Conservation (phyloP, 164 flowering plant genomes). For the Vitis riparia region DNA sequence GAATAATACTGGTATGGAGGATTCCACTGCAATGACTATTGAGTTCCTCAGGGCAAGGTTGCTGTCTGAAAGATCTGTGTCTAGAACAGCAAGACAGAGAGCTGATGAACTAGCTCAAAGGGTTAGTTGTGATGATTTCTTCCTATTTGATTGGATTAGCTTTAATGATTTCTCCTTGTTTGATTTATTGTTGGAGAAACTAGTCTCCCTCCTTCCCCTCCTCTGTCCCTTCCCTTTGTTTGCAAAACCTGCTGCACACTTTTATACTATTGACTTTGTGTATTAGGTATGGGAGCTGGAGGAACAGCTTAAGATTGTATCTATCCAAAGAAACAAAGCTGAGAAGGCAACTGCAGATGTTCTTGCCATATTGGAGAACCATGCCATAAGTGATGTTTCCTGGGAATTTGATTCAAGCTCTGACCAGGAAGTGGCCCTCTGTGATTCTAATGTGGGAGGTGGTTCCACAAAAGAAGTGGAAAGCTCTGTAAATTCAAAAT, state of each 20-base stretch:
- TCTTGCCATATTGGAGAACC: conserved; percentile 65
- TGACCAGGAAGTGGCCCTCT: conserved; percentile 43
- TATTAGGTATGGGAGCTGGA: conserved; percentile 74
- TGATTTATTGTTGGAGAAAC: neutral
- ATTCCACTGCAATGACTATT: conserved; percentile 64
- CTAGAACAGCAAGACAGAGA: conserved; percentile 73
- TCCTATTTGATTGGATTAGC: conserved; percentile 38
- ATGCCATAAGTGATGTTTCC: conserved; percentile 58
- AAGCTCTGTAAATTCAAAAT: conserved; percentile 27
- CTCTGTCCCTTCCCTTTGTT: neutral
- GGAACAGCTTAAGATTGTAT: conserved; percentile 69
- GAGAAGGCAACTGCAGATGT: conserved; percentile 80
- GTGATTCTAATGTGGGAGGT: conserved; percentile 33
- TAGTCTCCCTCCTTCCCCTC: neutral
- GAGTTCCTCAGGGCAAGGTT: conserved; percentile 87
- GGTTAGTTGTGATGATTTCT: conserved; percentile 39
- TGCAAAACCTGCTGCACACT: neutral
- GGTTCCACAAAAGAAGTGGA: conserved; percentile 29
- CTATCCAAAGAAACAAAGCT: conserved; percentile 74
- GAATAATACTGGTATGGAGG: conserved; percentile 45
- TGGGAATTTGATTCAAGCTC: conserved; percentile 60
- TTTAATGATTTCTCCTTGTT: conserved; percentile 5
- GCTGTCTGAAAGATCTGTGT: conserved; percentile 83
- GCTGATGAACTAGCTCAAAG: conserved; percentile 78
- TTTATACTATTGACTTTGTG: conserved; percentile 2